A percentile compares a stretch with the other conserved stretches of the same genome.
These are phyloP conservation scores for Neurospora sp. DNA, from an alignment of 495 filamentous ascomycete species.

Conservation along the genomic window DNA sequence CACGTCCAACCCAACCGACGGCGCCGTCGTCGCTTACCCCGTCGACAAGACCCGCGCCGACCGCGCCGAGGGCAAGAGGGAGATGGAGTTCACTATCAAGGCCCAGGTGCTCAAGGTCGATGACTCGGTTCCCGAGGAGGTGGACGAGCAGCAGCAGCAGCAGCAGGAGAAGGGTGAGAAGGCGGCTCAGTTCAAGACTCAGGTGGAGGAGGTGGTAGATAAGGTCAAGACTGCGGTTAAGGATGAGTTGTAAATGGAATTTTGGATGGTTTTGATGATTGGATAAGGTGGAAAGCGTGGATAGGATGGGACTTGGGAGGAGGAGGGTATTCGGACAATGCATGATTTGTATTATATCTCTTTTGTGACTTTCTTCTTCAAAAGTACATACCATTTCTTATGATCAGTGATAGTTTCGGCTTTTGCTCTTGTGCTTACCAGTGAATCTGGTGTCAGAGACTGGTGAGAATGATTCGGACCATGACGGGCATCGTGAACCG, in stretches of 20 bases:
- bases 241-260: background rate
- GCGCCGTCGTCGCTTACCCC: slow-evolving; percentile 23
- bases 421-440: background rate
- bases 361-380: background rate
- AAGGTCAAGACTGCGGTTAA: background rate
- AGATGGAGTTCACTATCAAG: slow-evolving; percentile 21
- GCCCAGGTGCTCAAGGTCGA: slow-evolving; percentile 16
- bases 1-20: slow-evolving; percentile 13
- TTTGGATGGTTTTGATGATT: background rate
- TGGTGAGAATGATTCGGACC: too few species aligned
- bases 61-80: slow-evolving; percentile 5
- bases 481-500: too few species aligned
- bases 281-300: background rate
- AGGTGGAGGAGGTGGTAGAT: background rate
- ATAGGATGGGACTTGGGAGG: background rate
- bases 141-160: background rate
- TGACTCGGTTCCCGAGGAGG: background rate
- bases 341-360: background rate
- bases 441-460: too few species aligned
- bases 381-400: background rate
- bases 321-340: background rate
- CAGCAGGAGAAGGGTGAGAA: background rate
- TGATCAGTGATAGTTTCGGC: too few species aligned
- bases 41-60: slow-evolving; percentile 14
- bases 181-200: background rate